A percentile compares a stretch with the other conserved stretches of the same genome.
Evolutionary conservation across 2,329 filamentous ascomycete genomes (phyloP).

Genomic region (Alternaria alternata): DNA sequence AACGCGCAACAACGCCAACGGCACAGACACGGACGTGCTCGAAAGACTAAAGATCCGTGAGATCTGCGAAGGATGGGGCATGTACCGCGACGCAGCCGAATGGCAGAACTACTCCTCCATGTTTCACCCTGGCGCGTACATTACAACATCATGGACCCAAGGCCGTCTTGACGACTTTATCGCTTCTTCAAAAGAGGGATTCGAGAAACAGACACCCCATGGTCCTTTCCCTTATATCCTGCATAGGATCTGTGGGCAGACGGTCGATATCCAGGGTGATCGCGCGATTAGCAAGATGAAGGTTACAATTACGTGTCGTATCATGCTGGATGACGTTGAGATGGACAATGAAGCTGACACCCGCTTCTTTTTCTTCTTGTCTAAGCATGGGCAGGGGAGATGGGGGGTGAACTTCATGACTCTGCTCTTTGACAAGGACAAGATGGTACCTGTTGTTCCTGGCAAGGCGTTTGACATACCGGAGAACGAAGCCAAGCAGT

Average conservation of each 20-base stretch:
- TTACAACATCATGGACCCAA: neutral
- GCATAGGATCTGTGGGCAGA: neutral
- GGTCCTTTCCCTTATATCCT: neutral
- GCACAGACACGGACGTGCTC: neutral
- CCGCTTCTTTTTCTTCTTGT: neutral
- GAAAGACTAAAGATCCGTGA: neutral
- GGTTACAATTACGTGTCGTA: neutral
- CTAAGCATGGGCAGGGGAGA: neutral
- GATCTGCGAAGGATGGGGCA: neutral
- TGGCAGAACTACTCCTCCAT: neutral
- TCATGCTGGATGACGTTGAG: neutral
- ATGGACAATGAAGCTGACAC: neutral
- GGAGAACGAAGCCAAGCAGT: neutral
- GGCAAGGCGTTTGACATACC: neutral
- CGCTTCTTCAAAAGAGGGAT: neutral
- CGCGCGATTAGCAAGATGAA: neutral
- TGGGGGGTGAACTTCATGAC: neutral
- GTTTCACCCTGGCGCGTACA: neutral
- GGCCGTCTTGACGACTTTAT: neutral
- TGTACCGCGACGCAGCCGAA: neutral
- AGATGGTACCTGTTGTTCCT: neutral
- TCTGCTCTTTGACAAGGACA: neutral
- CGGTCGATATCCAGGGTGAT: neutral
- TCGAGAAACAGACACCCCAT: neutral
- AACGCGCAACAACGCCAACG: neutral